phyloP scores from a whole-genome alignment of 1,284 basidiomycete genomes.

The Leccinum subspadiceum region DNA sequence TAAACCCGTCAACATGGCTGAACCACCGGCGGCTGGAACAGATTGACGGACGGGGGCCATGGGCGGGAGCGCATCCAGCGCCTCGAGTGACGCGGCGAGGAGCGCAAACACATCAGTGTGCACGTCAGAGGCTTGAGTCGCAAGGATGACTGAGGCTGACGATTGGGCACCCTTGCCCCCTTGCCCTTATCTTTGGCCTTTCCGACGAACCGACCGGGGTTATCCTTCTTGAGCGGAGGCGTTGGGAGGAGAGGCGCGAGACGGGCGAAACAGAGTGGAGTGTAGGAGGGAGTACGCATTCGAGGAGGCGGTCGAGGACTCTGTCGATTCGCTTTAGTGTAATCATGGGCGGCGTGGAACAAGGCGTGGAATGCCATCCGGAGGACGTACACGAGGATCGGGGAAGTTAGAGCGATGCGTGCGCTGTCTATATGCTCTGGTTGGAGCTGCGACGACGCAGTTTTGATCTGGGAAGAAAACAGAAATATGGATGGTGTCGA shows the following conservation, averaged over 20 bases:
- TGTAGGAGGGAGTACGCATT: constrained; percentile 25
- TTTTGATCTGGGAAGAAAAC: constrained; percentile 16
- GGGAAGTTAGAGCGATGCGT: constrained; percentile 23
- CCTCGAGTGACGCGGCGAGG: constrained; percentile 20
- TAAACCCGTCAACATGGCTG: too few species aligned
- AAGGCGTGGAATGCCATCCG: constrained; percentile 20
- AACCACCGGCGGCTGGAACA: too few species aligned
- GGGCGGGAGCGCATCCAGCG: constrained; percentile 11
- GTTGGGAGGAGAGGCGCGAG: constrained; percentile 13
- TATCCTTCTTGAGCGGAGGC: constrained; percentile 7
- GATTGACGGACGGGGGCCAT: too few species aligned
- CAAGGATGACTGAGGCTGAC: background rate
- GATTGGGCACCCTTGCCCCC: background rate
- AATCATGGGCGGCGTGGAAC: constrained; percentile 10
- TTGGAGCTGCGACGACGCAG: background rate
- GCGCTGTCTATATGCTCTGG: constrained; percentile 18
- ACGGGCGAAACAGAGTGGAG: constrained; percentile 21
- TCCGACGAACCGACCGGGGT: background rate
- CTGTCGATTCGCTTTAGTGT: constrained; percentile 20
- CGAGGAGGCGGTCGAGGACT: constrained; percentile 22
- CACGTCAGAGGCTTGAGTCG: background rate
- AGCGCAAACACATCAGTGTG: constrained; percentile 22
- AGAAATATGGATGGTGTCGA: constrained; percentile 24
- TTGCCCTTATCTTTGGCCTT: constrained; percentile 7
- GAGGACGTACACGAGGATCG: constrained; percentile 26